Percentiles rank a stretch among this genome's conserved stretches.
These are phyloP conservation scores for Fusarium tanahbumbuense DNA, from an alignment of 2,329 filamentous ascomycete species.

Conservation along the genomic window DNA sequence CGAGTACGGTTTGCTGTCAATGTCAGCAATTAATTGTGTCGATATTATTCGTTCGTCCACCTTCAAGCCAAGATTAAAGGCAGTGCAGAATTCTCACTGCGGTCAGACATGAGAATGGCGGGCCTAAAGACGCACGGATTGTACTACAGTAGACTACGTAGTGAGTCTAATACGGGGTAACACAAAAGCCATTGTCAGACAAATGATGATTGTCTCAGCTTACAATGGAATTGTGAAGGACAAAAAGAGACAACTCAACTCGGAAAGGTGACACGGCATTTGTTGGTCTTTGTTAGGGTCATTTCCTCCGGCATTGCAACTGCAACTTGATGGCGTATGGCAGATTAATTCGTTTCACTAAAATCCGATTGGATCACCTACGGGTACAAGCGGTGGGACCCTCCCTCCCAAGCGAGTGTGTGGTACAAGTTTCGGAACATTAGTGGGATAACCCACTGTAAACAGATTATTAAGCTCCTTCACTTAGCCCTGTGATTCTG, in stretches of 20 bases:
- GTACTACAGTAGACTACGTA: neutral
- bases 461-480: neutral
- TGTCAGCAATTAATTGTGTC: neutral
- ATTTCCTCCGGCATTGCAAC: constrained; percentile 21
- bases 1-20: neutral
- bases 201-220: too few species aligned
- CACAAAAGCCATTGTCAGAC: neutral
- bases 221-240: too few species aligned
- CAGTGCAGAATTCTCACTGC: neutral
- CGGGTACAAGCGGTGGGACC: constrained; percentile 12
- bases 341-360: constrained; percentile 22
- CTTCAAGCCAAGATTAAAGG: neutral
- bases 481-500: too few species aligned
- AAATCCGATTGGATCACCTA: constrained; percentile 24
- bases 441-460: constrained; percentile 22
- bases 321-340: constrained; percentile 3
- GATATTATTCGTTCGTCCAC: neutral
- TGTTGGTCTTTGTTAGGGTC: neutral
- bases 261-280: constrained; percentile 14
- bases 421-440: constrained; percentile 16
- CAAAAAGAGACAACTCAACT: neutral
- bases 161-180: constrained; percentile 14
- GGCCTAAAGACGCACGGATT: neutral
- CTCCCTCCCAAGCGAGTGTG: neutral
- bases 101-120: constrained; percentile 4